These are phyloP conservation scores for Wickerhamiella alocasiicola DNA, from an alignment of 805 yeast genomes.

Conservation along the genomic window DNA sequence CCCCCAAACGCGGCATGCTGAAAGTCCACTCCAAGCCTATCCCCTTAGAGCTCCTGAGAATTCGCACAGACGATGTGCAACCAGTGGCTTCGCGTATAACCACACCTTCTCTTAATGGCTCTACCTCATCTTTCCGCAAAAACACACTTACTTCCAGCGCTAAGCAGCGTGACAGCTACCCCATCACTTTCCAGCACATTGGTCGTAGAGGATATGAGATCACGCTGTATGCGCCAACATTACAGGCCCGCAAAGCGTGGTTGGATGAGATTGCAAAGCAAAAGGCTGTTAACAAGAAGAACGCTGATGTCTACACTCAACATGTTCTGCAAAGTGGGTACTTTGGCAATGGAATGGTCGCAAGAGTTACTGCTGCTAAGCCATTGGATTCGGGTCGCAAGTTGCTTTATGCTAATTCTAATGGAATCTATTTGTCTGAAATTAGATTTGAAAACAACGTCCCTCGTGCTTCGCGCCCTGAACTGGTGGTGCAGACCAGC, in stretches of 20 bases:
- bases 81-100: not conserved
- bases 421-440: slow-evolving; percentile 78
- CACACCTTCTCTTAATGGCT: slow-evolving; percentile 17
- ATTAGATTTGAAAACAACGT: slow-evolving; percentile 38
- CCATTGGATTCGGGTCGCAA: slow-evolving; percentile 93
- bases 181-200: slow-evolving; percentile 37
- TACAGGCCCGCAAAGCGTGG: slow-evolving; percentile 59
- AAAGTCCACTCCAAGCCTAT: slow-evolving; percentile 85
- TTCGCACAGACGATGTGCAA: slow-evolving; percentile 20
- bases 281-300: slow-evolving; percentile 56
- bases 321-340: slow-evolving; percentile 62
- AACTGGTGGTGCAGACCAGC: slow-evolving; percentile 56
- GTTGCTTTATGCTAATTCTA: slow-evolving; percentile 78
- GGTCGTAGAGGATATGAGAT: slow-evolving; percentile 38
- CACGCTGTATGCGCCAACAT: slow-evolving; percentile 31
- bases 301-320: slow-evolving; percentile 67
- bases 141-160: slow-evolving; percentile 17
- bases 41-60: slow-evolving; percentile 62
- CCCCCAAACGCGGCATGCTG: slow-evolving; percentile 70
- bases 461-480: slow-evolving; percentile 35
- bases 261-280: slow-evolving; percentile 70
- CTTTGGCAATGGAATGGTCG: slow-evolving; percentile 50
- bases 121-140: slow-evolving; percentile 45
- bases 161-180: slow-evolving; percentile 27
- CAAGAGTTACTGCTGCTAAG: slow-evolving; percentile 73